Evolutionary conservation across 768 basidiomycete species (phyloP).

Genomic region (Psilocybe tampanensis): DNA sequence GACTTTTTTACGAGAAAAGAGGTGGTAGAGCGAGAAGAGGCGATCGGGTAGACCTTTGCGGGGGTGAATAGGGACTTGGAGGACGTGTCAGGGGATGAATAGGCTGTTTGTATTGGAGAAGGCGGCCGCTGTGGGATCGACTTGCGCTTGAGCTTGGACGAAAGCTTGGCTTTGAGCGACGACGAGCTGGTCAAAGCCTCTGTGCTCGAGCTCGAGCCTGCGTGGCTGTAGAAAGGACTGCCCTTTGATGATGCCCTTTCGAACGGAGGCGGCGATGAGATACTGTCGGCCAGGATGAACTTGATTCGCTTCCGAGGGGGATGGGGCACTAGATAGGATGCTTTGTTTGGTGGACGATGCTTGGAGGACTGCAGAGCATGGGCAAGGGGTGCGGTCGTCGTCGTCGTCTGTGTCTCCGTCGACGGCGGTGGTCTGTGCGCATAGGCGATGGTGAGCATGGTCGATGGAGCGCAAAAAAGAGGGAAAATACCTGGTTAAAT

Average conservation of each 20-base stretch:
- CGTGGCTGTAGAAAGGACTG: background rate
- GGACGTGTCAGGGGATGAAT: constrained; percentile 5
- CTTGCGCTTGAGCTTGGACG: constrained; percentile 5
- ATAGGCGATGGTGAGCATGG: background rate
- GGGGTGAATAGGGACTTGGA: constrained; percentile 14
- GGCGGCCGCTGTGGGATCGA: constrained; percentile 11
- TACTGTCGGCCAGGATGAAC: constrained; percentile 4
- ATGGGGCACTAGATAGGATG: background rate
- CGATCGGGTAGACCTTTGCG: constrained; percentile 23
- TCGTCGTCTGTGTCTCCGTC: background rate
- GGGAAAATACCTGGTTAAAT: background rate
- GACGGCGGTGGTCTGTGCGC: background rate
- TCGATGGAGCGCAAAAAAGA: background rate
- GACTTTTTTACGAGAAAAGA: constrained; percentile 15
- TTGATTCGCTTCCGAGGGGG: background rate
- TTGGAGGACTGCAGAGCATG: background rate
- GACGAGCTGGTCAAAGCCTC: background rate
- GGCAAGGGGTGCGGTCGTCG: background rate
- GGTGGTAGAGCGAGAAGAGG: constrained; percentile 13
- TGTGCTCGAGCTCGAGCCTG: background rate
- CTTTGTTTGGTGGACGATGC: background rate
- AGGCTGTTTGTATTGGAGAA: constrained; percentile 14
- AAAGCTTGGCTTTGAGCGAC: background rate
- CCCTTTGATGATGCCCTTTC: constrained; percentile 4
- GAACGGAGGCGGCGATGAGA: background rate